Evolutionary conservation across 2,329 filamentous ascomycete genomes (phyloP).

Genomic region (Trichophyton simii): DNA sequence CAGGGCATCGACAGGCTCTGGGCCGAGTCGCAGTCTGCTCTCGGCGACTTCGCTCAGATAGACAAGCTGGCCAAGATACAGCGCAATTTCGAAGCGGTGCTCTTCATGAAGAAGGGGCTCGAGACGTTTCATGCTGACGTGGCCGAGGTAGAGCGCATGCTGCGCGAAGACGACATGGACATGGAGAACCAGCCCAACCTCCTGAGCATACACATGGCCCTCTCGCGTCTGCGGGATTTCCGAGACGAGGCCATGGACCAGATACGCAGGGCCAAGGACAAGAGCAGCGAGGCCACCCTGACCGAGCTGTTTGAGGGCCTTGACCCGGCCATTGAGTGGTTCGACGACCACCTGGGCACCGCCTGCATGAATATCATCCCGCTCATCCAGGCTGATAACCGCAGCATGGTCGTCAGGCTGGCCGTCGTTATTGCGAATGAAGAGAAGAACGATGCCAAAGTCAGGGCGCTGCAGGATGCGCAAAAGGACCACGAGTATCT

Average conservation of each 20-base stretch:
- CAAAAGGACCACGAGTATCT: conserved; percentile 93
- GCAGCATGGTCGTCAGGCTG: conserved; percentile 77
- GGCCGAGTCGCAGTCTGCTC: conserved; percentile 94
- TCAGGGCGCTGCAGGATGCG: conserved; percentile 82
- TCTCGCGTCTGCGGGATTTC: conserved; percentile 85
- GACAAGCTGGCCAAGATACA: conserved; percentile 45
- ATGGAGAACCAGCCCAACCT: conserved; percentile 85
- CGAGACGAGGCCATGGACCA: conserved; percentile 94
- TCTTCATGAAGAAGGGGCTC: conserved; percentile 83
- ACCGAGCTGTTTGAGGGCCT: conserved; percentile 80
- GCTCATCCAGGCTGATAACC: conserved; percentile 74
- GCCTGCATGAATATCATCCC: conserved; percentile 84
- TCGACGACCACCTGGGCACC: conserved; percentile 84
- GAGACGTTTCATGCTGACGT: conserved; percentile 75
- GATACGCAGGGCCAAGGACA: conserved; percentile 64
- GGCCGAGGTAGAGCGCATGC: conserved; percentile 60
- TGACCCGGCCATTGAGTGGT: conserved; percentile 82
- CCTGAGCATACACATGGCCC: conserved; percentile 76
- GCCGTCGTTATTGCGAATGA: conserved; percentile 89
- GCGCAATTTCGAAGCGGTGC: conserved; percentile 86
- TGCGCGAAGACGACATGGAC: conserved; percentile 73
- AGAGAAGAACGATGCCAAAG: conserved; percentile 89
- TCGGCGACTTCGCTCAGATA: conserved; percentile 91
- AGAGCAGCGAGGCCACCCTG: conserved; percentile 64
- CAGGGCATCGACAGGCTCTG: conserved; percentile 97